These are phyloP conservation scores for Mitosporidium daphniae DNA, from an alignment of 371 early-diverging fungal genomes.

Conservation along the genomic window DNA sequence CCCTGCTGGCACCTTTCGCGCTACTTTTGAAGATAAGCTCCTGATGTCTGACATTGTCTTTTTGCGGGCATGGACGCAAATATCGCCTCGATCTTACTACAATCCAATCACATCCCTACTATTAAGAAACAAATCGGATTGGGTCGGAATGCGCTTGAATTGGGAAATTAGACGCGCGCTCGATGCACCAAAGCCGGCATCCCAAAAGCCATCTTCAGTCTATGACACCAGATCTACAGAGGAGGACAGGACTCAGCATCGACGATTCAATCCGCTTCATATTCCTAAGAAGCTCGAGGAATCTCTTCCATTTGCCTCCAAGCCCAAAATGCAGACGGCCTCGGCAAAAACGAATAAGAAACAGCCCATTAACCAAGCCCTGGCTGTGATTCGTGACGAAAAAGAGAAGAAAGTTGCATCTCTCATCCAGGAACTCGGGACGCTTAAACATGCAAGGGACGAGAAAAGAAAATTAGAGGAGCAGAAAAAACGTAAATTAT, in stretches of 20 bases:
- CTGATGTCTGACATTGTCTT: conserved; percentile 79
- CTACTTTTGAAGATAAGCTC: conserved; percentile 91
- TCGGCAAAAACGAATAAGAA: conserved; percentile 7
- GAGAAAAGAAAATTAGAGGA: conserved; percentile 22
- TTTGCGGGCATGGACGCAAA: conserved; percentile 73
- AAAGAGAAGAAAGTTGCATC: conserved; percentile 41
- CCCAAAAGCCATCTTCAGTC: conserved; percentile 39
- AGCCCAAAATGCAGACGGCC: conserved; percentile 22
- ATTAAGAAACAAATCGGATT: conserved; percentile 17
- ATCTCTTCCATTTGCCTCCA: conserved; percentile 48
- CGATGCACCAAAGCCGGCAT: conserved; percentile 20
- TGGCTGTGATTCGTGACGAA: conserved; percentile 52
- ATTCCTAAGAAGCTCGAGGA: conserved; percentile 39
- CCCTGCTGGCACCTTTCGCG: conserved; percentile 75
- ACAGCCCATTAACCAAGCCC: conserved; percentile 14
- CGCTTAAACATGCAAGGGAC: conserved; percentile 37
- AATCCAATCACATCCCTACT: conserved; percentile 63
- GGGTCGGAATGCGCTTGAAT: conserved; percentile 57
- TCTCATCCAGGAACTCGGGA: conserved; percentile 41
- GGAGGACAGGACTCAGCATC: conserved; percentile 27
- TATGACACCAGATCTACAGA: not conserved
- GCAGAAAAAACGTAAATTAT: not conserved
- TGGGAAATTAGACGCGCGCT: conserved; percentile 47
- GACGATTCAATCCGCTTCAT: conserved; percentile 28
- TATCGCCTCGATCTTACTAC: conserved; percentile 58